Base-by-base conservation (phyloP, 225 moss, liverwort and hornwort species). In the Antitrichia curtipendula region DNA sequence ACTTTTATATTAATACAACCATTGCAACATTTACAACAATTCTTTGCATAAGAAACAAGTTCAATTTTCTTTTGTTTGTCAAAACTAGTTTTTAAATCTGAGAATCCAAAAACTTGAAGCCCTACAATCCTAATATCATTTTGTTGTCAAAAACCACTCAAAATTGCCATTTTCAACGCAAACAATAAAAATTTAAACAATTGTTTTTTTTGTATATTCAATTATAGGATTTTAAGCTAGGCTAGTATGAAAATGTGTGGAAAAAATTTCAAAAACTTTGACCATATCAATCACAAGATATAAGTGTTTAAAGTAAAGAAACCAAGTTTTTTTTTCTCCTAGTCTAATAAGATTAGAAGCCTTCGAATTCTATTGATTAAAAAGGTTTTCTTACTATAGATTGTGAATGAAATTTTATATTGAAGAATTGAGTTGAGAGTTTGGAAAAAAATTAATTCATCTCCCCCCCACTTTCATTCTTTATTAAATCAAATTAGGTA, bases 31-130 rank as follows among this genome's bases (percentile, higher is more conserved):
- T 18, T 73, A 17, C 7, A 73, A 47, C 1, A 12, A 25, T 1
- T 17, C 0, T 1, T 18, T 7, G 4, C 18, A 10, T 45, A 10
- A 18, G 2, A 47, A 47, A 47, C 1, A 29, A 28, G 10, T 11
- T 18, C 1, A 2, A 47, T 73, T 31, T 47, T 31, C 31, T 73
- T 47, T 4, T 4, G 4, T 73, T 47, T 47, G 2, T 31, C 0
- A 0, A 0, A 73, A 47, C 1, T 28, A 45, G 5, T 16, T 72
- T 28, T 16, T 10, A 6, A 45, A 45, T 72, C 16, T 72, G 17
- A 40, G 4, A 6, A 6, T 45, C 10, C 3, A 8, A 4, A 74
- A 12, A 20, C 12, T 32, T 8, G 29, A 47, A 27, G 10, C 1
- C 3, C 16, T 72, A 6, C 9, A 28, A 5, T 72, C 22, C 23